Evolutionary conservation across 306 rosid genomes (phyloP).

Genomic region (Corylus avellana): DNA sequence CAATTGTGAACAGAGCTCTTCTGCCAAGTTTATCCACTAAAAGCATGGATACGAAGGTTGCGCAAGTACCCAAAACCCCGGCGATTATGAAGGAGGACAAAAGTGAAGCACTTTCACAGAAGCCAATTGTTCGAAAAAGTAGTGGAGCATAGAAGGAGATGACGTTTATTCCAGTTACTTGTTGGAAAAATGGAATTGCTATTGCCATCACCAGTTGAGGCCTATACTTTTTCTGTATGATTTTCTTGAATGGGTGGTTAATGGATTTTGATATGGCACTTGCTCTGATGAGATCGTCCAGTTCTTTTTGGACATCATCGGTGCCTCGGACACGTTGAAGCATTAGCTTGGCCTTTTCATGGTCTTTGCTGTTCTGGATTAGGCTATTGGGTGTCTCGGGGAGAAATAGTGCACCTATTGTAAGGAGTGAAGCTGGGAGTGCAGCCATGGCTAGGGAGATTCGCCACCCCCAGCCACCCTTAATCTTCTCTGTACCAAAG

Average conservation of each 20-base stretch:
- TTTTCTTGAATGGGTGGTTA: conserved; percentile 12
- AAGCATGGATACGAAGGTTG: conserved; percentile 28
- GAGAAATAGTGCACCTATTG: conserved; percentile 48
- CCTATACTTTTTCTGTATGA: conserved; percentile 15
- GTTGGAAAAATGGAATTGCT: conserved; percentile 25
- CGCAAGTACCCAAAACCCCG: conserved; percentile 18
- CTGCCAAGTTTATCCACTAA: conserved; percentile 26
- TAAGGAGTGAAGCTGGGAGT: conserved; percentile 40
- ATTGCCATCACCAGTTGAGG: conserved; percentile 32
- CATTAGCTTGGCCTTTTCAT: conserved; percentile 38
- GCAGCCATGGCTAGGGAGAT: conserved; percentile 51
- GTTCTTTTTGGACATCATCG: conserved; percentile 6
- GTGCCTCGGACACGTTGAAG: conserved; percentile 33
- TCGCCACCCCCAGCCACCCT: conserved; percentile 52
- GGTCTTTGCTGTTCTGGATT: conserved; percentile 36
- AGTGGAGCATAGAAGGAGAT: conserved; percentile 28
- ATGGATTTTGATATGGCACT: background rate
- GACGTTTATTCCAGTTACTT: conserved; percentile 31
- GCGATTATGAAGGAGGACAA: conserved; percentile 16
- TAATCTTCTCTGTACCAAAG: conserved; percentile 46
- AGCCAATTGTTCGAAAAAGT: conserved; percentile 22
- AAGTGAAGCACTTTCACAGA: conserved; percentile 20
- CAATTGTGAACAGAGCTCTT: conserved; percentile 8
- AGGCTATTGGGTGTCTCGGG: conserved; percentile 60
- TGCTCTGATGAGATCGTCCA: conserved; percentile 17